Conservation (phyloP, 192 early-diverging fungal genomes). For the Thamnidium elegans region DNA sequence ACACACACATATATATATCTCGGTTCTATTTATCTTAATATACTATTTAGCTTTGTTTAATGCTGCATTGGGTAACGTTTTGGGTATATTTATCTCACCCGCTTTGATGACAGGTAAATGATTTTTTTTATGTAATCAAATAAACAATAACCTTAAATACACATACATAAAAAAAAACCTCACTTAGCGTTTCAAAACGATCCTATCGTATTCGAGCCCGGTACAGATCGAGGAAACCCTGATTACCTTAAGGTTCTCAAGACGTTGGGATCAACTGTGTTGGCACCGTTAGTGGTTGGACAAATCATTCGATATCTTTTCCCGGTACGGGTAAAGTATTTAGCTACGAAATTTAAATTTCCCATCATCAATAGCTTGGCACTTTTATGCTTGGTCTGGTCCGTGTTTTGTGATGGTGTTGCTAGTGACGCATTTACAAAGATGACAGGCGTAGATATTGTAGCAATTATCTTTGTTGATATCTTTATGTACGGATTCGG, state of each 20-base stretch:
- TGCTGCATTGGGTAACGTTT: slow-evolving; percentile 63
- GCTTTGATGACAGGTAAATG: slow-evolving; percentile 31
- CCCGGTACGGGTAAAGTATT: slow-evolving; percentile 35
- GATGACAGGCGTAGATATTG: slow-evolving; percentile 44
- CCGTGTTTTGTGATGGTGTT: slow-evolving; percentile 71
- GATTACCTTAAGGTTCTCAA: slow-evolving; percentile 48
- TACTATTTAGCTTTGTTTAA: slow-evolving; percentile 48
- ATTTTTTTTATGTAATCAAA: background rate
- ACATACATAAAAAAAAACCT: no score
- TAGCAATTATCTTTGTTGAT: slow-evolving; percentile 50
- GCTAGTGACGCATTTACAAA: slow-evolving; percentile 46
- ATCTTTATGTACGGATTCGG: slow-evolving; percentile 47
- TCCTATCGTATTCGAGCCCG: slow-evolving; percentile 19
- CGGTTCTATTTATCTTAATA: background rate
- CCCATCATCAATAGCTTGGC: slow-evolving; percentile 51
- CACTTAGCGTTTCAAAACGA: slow-evolving; percentile 28
- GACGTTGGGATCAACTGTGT: slow-evolving; percentile 54
- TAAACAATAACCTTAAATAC: background rate
- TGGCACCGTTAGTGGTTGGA: slow-evolving; percentile 59
- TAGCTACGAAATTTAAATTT: slow-evolving; percentile 46
- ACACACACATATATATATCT: background rate
- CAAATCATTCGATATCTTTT: slow-evolving; percentile 46
- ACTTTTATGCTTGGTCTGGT: slow-evolving; percentile 62
- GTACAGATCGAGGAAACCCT: slow-evolving; percentile 27
- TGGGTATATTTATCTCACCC: slow-evolving; percentile 42